Base-by-base conservation (phyloP, 1,139 yeast genomes). In the Torulaspora globosa region DNA sequence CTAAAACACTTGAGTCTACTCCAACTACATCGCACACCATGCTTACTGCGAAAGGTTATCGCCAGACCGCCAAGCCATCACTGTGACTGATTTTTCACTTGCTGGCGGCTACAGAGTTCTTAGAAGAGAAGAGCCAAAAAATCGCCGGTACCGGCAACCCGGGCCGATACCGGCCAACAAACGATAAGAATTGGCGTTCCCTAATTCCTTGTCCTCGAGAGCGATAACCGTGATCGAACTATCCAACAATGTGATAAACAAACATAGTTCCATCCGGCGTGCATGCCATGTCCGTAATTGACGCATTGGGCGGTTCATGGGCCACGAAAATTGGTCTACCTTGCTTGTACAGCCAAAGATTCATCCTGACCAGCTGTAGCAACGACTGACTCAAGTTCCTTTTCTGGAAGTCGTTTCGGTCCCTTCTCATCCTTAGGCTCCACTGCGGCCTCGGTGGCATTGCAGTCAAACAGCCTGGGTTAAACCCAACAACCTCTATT, bases 401-500 rank as follows among this genome's bases (percentile, higher is more conserved):
- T 57, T 7, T 41, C 48, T 12, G 31, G 76, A 66, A 46, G 69
- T 70, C 44, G 54, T 60, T 45, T 44, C 57, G 57, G 37, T 58
- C 42, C 44, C 39, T 53, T 44, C 58, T 19, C 46, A 62, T 48
- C 21, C 4, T 28, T 8, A 50, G 51, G 47, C 45, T 53, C 41
- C 29, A 52, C 47, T 48, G 49, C 28, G 24, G 56, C 19, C 19
- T 18, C 50, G n/a, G 49, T 50, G 6, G 48, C 48, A 12, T 37
- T 43, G 16, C 44, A 59, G 36, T 55, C 74, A 55, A 78, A 84
- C 34, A 81, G 59, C 45, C 83, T 0, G 98, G 98, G 18, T 92
- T 85, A 65, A 94, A 94, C 0, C 85, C 70, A 39, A 92, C 90
- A 3, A 90, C 97, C 65, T 94, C 98, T 55, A 95, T 87, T 0